Percentiles rank a stretch among this genome's conserved stretches.
Evolutionary conservation across 352 stramenopile genomes (phyloP).

Genomic region (Pythium aristosporum): DNA sequence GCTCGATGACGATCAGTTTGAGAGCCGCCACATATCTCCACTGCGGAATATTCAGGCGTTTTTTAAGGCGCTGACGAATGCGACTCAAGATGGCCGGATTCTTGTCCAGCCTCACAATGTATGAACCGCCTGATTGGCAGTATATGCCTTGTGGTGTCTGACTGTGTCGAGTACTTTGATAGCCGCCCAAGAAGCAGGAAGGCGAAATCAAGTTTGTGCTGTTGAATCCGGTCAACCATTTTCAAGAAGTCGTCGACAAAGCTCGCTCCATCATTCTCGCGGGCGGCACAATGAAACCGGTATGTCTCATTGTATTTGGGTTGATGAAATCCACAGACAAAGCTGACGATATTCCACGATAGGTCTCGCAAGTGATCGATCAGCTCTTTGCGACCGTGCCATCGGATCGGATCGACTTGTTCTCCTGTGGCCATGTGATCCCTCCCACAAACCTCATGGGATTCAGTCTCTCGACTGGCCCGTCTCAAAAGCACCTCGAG

Average conservation of each 20-base stretch:
- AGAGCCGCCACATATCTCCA: conserved; percentile 81
- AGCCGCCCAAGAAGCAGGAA: conserved; percentile 52
- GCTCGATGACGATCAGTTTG: conserved; percentile 46
- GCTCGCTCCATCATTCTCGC: conserved; percentile 95
- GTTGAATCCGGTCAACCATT: conserved; percentile 93
- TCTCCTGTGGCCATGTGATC: conserved; percentile 99
- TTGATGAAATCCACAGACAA: neutral
- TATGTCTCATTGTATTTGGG: conserved; percentile 26
- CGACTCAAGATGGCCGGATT: conserved; percentile 67
- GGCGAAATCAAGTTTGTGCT: conserved; percentile 92
- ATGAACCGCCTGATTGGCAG: neutral
- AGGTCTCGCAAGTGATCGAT: conserved; percentile 92
- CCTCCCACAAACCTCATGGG: conserved; percentile 89
- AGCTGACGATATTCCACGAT: neutral
- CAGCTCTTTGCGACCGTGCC: conserved; percentile 91
- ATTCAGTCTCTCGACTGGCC: conserved; percentile 73
- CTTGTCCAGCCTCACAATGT: conserved; percentile 64
- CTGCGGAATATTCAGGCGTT: conserved; percentile 75
- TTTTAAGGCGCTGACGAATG: conserved; percentile 74
- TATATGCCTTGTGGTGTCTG: neutral
- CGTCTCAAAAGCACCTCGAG: conserved; percentile 89
- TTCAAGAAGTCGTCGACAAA: conserved; percentile 94
- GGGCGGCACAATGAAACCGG: conserved; percentile 97
- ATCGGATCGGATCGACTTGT: conserved; percentile 86
- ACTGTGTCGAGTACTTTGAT: neutral